Percentiles rank a stretch among this genome's conserved stretches.
Conservation (phyloP, 768 basidiomycete species). For the Leccinum uliginosum region DNA sequence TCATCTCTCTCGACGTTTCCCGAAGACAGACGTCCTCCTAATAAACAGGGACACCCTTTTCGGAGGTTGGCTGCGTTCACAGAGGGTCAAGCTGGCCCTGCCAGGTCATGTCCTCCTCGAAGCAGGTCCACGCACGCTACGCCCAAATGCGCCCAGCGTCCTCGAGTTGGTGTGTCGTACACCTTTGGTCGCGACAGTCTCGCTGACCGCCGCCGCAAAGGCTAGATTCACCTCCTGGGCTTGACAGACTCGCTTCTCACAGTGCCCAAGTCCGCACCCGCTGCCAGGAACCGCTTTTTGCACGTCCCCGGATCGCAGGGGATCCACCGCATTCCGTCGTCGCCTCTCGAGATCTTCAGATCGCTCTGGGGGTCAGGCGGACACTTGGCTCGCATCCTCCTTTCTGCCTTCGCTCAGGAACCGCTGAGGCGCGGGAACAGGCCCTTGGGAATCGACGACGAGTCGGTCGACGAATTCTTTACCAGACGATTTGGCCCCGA, state of each 20-base stretch:
- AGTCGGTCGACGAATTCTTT: constrained; percentile 77
- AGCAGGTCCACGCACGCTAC: constrained; percentile 80
- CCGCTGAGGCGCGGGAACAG: constrained; percentile 48
- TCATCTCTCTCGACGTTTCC: constrained; percentile 66
- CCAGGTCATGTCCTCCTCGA: constrained; percentile 59
- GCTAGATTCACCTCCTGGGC: constrained; percentile 72
- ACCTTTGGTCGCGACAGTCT: constrained; percentile 1
- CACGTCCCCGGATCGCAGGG: constrained; percentile 49
- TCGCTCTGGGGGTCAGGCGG: constrained; percentile 31
- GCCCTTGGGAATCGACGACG: constrained; percentile 48
- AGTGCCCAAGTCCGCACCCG: constrained; percentile 60
- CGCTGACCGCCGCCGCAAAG: constrained; percentile 15
- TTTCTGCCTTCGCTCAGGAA: constrained; percentile 57
- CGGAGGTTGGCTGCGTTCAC: constrained; percentile 86
- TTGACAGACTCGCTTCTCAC: constrained; percentile 59
- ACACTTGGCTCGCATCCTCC: constrained; percentile 40
- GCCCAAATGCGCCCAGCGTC: constrained; percentile 69
- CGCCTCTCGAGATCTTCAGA: constrained; percentile 33
- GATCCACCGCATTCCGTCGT: constrained; percentile 49
- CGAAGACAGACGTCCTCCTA: constrained; percentile 54
- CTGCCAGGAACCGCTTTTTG: constrained; percentile 76
- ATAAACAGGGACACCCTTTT: constrained; percentile 60
- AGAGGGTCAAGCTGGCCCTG: constrained; percentile 42
- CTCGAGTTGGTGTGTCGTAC: constrained; percentile 66
- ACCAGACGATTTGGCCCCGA: constrained; percentile 64